Conservation (phyloP, 768 basidiomycete genomes). For the Suillus brevipes region DNA sequence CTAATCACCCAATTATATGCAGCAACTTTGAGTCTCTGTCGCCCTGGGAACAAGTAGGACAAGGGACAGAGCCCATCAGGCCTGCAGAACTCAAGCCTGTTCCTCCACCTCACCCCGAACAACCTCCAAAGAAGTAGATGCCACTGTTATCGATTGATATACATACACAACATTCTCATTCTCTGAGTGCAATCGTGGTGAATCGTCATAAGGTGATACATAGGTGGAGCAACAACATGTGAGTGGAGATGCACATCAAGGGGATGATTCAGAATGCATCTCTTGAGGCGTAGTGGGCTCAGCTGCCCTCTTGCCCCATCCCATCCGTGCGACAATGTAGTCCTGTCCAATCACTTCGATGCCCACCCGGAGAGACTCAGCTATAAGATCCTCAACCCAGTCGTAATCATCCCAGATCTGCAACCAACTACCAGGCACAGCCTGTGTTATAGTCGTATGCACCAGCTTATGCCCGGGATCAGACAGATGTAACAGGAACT, state of each 20-base stretch:
- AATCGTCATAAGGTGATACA: background rate
- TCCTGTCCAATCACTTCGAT: slow-evolving; percentile 93
- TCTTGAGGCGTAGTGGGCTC: slow-evolving; percentile 6
- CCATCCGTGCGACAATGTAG: slow-evolving; percentile 84
- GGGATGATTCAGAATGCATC: background rate
- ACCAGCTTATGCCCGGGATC: slow-evolving; percentile 81
- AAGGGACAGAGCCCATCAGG: slow-evolving; percentile 51
- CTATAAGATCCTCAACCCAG: slow-evolving; percentile 95
- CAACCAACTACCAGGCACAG: slow-evolving; percentile 83
- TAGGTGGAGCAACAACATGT: background rate
- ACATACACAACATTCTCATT: slow-evolving; percentile 6
- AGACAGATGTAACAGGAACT: slow-evolving; percentile 62
- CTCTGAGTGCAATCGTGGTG: background rate
- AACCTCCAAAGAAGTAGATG: slow-evolving; percentile 74
- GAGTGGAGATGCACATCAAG: slow-evolving; percentile 1
- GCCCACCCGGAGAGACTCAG: slow-evolving; percentile 79
- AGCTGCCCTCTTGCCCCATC: slow-evolving; percentile 55
- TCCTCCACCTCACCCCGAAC: slow-evolving; percentile 73
- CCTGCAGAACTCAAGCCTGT: slow-evolving; percentile 78
- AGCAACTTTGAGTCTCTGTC: slow-evolving; percentile 93
- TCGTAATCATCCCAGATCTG: slow-evolving; percentile 88
- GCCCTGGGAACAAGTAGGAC: slow-evolving; percentile 95
- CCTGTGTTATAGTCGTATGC: slow-evolving; percentile 80
- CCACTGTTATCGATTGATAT: background rate
- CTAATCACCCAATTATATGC: slow-evolving; percentile 4